These are phyloP conservation scores for Phytophthora pluvialis DNA, from an alignment of 352 stramenopile genomes.

Conservation along the genomic window DNA sequence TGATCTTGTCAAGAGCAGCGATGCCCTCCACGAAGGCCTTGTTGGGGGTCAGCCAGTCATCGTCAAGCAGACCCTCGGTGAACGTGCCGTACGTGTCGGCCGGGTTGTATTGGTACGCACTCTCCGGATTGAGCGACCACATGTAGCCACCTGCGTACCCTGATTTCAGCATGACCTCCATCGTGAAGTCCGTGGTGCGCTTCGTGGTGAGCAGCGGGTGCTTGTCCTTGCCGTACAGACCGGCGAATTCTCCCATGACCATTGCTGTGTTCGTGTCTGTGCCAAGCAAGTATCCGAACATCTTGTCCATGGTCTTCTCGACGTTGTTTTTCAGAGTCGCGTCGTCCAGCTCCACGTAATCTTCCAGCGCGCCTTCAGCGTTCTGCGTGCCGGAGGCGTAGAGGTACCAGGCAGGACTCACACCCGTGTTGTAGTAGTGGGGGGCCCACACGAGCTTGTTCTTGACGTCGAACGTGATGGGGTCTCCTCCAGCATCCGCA, in stretches of 20 bases:
- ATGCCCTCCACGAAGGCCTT: conserved; percentile 67
- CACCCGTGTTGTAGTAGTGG: conserved; percentile 81
- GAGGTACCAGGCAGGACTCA: conserved; percentile 69
- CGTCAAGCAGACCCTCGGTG: conserved; percentile 65
- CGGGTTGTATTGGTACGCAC: conserved; percentile 78
- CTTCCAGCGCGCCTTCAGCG: conserved; percentile 27
- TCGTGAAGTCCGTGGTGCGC: conserved; percentile 71
- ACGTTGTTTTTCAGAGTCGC: conserved; percentile 59
- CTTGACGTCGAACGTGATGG: conserved; percentile 46
- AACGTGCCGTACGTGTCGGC: conserved; percentile 66
- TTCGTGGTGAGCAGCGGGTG: conserved; percentile 64
- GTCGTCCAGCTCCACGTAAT: conserved; percentile 65
- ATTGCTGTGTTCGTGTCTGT: conserved; percentile 53
- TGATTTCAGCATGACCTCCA: conserved; percentile 62
- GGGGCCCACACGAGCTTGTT: conserved; percentile 79
- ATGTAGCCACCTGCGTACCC: conserved; percentile 75
- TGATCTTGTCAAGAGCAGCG: conserved; percentile 52
- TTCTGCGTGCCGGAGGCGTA: conserved; percentile 55
- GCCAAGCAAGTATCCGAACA: conserved; percentile 70
- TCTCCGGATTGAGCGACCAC: conserved; percentile 83
- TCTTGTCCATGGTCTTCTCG: conserved; percentile 66
- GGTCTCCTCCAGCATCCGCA: conserved; percentile 43
- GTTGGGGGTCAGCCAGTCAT: conserved; percentile 79
- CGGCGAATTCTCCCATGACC: conserved; percentile 73
- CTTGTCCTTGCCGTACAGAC: conserved; percentile 64